Conservation (phyloP, 805 yeast genomes). For the Pichia insulana region DNA sequence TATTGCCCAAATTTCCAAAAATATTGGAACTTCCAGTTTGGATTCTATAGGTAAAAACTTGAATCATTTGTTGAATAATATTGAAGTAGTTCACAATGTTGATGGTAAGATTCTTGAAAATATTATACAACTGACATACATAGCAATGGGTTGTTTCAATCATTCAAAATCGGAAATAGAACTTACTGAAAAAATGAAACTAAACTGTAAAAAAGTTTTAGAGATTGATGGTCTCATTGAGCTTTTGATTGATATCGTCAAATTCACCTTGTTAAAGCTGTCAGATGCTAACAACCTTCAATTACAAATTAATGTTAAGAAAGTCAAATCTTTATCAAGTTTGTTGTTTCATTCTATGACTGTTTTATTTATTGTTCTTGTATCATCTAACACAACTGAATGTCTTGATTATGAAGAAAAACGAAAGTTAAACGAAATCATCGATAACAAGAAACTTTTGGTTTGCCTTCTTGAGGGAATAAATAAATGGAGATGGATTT, state of each 20-base stretch:
- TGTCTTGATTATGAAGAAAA: slow-evolving; percentile 6
- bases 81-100: background rate
- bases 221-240: slow-evolving; percentile 9
- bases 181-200: slow-evolving; percentile 19
- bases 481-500: slow-evolving; percentile 19
- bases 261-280: slow-evolving; percentile 11
- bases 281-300: slow-evolving; percentile 18
- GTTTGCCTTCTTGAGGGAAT: slow-evolving; percentile 12
- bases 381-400: slow-evolving; percentile 11
- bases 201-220: slow-evolving; percentile 19
- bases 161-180: slow-evolving; percentile 9
- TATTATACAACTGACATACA: slow-evolving; percentile 5
- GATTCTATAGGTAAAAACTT: background rate
- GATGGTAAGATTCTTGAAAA: slow-evolving; percentile 6
- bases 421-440: slow-evolving; percentile 3
- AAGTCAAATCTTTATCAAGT: slow-evolving; percentile 16
- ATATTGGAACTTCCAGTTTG: background rate
- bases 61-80: background rate
- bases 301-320: slow-evolving; percentile 3
- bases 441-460: slow-evolving; percentile 32
- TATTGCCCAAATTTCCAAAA: slow-evolving; percentile 8
- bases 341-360: slow-evolving; percentile 26
- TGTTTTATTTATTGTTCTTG: slow-evolving; percentile 18
- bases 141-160: slow-evolving; percentile 10
- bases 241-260: slow-evolving; percentile 8